Conservation (phyloP, 2,329 filamentous ascomycete genomes). For the Trichoderma sp. region DNA sequence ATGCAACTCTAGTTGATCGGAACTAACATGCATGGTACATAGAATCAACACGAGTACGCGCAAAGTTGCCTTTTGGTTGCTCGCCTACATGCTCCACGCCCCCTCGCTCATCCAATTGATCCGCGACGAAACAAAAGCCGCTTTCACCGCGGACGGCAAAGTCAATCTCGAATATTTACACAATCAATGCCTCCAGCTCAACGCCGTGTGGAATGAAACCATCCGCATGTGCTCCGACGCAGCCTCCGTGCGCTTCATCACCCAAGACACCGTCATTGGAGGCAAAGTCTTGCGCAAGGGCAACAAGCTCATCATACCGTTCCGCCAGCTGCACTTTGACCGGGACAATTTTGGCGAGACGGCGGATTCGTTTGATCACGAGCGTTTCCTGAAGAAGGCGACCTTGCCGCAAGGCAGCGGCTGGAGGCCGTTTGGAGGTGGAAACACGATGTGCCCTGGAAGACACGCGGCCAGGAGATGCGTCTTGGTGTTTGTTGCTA, state of each 20-base stretch:
- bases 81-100: constrained; percentile 25
- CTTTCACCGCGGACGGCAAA: constrained; percentile 27
- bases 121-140: constrained; percentile 26
- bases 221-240: constrained; percentile 25
- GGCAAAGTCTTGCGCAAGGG: constrained; percentile 28
- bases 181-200: constrained; percentile 25
- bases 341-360: constrained; percentile 21
- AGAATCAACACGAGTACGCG: constrained; percentile 31
- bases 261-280: constrained; percentile 26
- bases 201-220: constrained; percentile 30
- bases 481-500: constrained; percentile 24
- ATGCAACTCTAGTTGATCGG: not conserved
- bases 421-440: constrained; percentile 31
- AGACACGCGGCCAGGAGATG: constrained; percentile 23
- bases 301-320: constrained; percentile 29
- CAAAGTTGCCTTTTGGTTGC: constrained; percentile 29
- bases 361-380: constrained; percentile 20
- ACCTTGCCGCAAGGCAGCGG: constrained; percentile 20
- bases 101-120: constrained; percentile 21
- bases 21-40: not conserved
- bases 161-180: constrained; percentile 30
- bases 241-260: constrained; percentile 27
- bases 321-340: constrained; percentile 28
- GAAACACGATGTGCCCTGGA: constrained; percentile 29
- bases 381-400: constrained; percentile 22